Evolutionary conservation across 2,329 filamentous ascomycete species (phyloP).

Genomic region (Fusarium vanettenii): DNA sequence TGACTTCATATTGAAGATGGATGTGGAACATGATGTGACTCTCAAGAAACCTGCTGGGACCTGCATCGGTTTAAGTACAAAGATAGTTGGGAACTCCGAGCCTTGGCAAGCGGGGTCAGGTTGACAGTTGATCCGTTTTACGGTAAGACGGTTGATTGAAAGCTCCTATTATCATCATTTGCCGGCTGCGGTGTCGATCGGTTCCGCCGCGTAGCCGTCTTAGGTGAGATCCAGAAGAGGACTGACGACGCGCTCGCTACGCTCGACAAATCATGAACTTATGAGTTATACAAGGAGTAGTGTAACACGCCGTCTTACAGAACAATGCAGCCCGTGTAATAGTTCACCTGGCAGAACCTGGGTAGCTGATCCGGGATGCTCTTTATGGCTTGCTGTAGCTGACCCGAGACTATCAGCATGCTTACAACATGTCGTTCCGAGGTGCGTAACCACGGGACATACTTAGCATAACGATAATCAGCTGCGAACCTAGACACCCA

Average conservation of each 20-base stretch:
- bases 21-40: not conserved
- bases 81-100: not conserved
- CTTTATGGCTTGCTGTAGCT: no score
- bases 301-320: not conserved
- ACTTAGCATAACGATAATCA: no score
- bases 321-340: no score
- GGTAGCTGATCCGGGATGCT: no score
- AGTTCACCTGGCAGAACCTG: no score
- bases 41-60: not conserved
- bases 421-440: no score
- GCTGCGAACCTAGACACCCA: no score
- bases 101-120: not conserved
- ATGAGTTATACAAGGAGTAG: no score
- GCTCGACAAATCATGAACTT: not conserved
- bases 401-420: no score
- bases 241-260: not conserved
- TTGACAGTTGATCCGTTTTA: not conserved
- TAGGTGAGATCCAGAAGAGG: not conserved
- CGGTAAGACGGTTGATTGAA: not conserved
- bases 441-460: no score
- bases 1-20: not conserved
- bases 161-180: not conserved
- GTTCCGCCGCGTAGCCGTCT: not conserved
- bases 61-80: not conserved
- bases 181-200: not conserved